phyloP scores from a whole-genome alignment of 345 rosid species.

The Melaleuca alternifolia region DNA sequence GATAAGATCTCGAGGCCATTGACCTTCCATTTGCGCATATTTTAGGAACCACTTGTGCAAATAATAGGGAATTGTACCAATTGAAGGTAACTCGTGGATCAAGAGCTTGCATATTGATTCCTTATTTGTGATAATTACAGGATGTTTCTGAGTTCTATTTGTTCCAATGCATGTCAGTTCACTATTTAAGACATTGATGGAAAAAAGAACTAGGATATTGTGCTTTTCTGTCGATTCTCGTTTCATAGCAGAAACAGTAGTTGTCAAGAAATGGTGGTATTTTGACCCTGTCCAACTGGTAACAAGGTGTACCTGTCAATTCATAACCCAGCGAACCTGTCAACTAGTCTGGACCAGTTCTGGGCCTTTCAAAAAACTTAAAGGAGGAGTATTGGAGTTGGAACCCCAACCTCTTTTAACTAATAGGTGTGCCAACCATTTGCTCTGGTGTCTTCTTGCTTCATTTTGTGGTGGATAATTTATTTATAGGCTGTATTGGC shows the following conservation, averaged over 20 bases:
- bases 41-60: neutral
- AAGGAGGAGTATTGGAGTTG: no score
- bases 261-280: neutral
- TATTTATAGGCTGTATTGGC: neutral
- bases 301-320: no score
- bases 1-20: no score
- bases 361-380: no score
- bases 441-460: neutral
- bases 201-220: neutral
- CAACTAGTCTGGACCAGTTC: no score
- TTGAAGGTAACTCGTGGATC: neutral
- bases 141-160: neutral
- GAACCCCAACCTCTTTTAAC: no score
- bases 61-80: neutral
- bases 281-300: no score
- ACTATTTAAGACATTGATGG: neutral
- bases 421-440: no score
- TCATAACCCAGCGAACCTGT: no score
- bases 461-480: neutral
- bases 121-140: neutral
- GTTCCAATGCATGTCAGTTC: neutral
- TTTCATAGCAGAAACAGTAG: no score
- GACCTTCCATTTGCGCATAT: neutral
- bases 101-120: neutral
- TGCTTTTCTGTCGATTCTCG: no score